Percentiles rank a stretch among this genome's conserved stretches.
These are phyloP conservation scores for Capniomyces stellatus DNA, from an alignment of 371 early-diverging fungal genomes.

Conservation along the genomic window DNA sequence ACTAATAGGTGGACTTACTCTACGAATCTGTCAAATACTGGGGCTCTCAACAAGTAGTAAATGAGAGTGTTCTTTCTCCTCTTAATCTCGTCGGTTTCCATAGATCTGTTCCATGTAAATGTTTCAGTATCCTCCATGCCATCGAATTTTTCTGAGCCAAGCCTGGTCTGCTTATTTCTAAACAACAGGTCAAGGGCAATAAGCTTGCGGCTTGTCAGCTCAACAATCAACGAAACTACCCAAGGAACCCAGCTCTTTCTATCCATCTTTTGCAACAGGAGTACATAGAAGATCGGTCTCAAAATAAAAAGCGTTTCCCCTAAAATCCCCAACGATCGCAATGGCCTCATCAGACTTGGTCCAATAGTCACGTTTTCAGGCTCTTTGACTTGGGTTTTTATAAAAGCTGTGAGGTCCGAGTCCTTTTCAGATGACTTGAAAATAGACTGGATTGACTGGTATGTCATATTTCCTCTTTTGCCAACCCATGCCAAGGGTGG, in stretches of 20 bases:
- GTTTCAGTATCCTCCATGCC: slow-evolving; percentile 11
- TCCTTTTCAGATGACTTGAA: slow-evolving; percentile 18
- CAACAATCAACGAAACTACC: slow-evolving; percentile 56
- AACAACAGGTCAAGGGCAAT: slow-evolving; percentile 11
- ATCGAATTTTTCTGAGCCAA: slow-evolving; percentile 7
- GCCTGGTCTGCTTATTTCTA: slow-evolving; percentile 17
- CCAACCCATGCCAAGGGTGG: slow-evolving; percentile 28
- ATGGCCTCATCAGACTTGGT: slow-evolving; percentile 39
- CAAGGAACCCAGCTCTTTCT: slow-evolving; percentile 68
- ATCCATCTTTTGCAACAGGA: slow-evolving; percentile 57
- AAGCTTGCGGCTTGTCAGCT: slow-evolving; percentile 33
- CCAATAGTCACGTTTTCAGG: slow-evolving; percentile 28
- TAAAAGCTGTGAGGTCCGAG: slow-evolving; percentile 37
- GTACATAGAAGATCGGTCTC: slow-evolving; percentile 68
- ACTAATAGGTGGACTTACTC: slow-evolving; percentile 28
- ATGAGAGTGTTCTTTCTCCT: slow-evolving; percentile 47
- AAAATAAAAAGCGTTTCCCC: slow-evolving; percentile 70
- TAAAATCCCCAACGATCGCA: slow-evolving; percentile 33
- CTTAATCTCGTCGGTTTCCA: slow-evolving; percentile 62
- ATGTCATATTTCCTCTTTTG: slow-evolving; percentile 27
- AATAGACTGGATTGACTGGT: slow-evolving; percentile 28
- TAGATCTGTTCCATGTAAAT: slow-evolving; percentile 7
- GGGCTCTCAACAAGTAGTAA: slow-evolving; percentile 67
- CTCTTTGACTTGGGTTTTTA: slow-evolving; percentile 41
- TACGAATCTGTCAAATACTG: slow-evolving; percentile 64